Evolutionary conservation across 805 yeast species (phyloP), one percentile per base, ranked within the genome.

Genomic region (Spathaspora sp.): DNA sequence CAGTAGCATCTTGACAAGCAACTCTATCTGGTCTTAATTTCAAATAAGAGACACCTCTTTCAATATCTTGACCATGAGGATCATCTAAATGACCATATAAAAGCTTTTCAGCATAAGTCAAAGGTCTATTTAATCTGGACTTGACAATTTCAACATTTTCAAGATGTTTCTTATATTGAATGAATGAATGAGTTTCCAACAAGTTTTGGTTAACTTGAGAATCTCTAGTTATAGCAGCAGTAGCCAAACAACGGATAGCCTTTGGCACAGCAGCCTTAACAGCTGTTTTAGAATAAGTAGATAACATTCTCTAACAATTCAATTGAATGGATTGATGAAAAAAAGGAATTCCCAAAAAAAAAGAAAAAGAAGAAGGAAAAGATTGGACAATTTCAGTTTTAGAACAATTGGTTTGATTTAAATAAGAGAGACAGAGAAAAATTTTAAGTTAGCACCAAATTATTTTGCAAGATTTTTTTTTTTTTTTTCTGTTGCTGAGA

Each of bases 1-100:
- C 97, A 53, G 97, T 90, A 52, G 98, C 98, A 79, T 92, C 98
- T 79, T 92, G 98, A 87, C 96, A 91, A 47, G 97, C 97, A 55
- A 93, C 97, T 73, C 98, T 85, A 73, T 92, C 98, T 51, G 98
- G 98, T 76, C 96, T 86, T 69, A 93, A 81, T 76, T 93, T 93
- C 73, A 92, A 81, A 77, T 93, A 93, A 47, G 94, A 86, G 52
- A 83, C 81, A 68, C 98, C 97, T 71, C 98, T 86, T 65, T 80
- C 78, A 61, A 87, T 83, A 58, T 87, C 85, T 74, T 90, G 90
- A 60, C 82, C 91, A 62, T 87, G 92, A 56, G 97, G 97, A 66
- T 93, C 83, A 66, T 88, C 97, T 70, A 93, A 81, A 77, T 93
- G 98, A 58, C 97, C 93, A 76, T 93, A 94, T 60, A 93, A 79